phyloP scores from a whole-genome alignment of 352 stramenopile species.

The Pythium pyrilobum region DNA sequence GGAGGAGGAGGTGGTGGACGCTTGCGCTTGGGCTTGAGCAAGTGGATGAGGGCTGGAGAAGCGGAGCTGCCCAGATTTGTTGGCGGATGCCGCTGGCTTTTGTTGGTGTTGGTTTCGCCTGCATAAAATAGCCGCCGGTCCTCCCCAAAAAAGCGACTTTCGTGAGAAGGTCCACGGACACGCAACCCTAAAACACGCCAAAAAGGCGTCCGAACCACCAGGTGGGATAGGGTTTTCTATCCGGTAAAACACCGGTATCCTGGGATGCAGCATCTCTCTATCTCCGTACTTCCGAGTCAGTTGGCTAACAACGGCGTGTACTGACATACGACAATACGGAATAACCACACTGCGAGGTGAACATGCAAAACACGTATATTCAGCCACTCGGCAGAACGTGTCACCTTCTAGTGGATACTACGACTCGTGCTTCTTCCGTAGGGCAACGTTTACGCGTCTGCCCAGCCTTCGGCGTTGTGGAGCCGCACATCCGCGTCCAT shows the following conservation, averaged over 20 bases:
- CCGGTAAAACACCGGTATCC: too few species aligned
- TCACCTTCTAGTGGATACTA: background rate
- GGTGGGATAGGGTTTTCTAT: too few species aligned
- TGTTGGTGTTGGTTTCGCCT: background rate
- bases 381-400: too few species aligned
- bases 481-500: conserved; percentile 91
- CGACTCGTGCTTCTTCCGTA: background rate
- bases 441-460: conserved; percentile 47
- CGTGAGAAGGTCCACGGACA: background rate
- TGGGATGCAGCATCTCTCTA: too few species aligned
- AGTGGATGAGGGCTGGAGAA: too few species aligned
- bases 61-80: too few species aligned
- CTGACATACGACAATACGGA: background rate
- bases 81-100: too few species aligned
- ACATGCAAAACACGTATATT: background rate
- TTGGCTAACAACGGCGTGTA: too few species aligned
- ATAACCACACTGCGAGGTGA: background rate
- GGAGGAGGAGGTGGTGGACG: too few species aligned
- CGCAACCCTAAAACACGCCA: background rate
- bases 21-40: too few species aligned
- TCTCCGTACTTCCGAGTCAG: too few species aligned
- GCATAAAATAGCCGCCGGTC: background rate
- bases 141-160: background rate
- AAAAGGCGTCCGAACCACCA: too few species aligned
- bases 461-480: conserved; percentile 90